These are phyloP conservation scores for Corymbia maculata DNA, from an alignment of 345 rosid species.

Conservation along the genomic window DNA sequence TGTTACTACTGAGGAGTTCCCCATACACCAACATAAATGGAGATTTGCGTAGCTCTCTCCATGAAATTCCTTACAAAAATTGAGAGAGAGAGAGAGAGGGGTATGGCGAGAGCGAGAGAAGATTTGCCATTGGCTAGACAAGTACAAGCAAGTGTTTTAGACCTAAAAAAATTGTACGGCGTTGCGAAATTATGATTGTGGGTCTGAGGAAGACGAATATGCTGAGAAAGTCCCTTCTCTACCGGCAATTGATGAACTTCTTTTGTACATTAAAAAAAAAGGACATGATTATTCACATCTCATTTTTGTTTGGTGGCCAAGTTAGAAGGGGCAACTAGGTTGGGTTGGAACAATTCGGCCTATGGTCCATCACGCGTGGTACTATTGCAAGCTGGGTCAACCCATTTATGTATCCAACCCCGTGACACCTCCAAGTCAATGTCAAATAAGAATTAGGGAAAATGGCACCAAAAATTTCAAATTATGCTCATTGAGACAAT, in stretches of 20 bases:
- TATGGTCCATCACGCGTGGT: background rate
- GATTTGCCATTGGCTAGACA: background rate
- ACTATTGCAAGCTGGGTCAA: background rate
- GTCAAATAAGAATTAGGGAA: background rate
- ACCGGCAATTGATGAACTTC: background rate
- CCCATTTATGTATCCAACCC: too few relatives aligned
- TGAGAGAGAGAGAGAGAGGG: too few relatives aligned
- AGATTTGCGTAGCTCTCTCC: background rate
- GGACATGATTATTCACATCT: background rate
- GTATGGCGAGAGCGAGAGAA: too few relatives aligned
- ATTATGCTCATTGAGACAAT: too few relatives aligned
- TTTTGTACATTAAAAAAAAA: background rate
- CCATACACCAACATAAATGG: background rate
- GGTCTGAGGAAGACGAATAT: background rate
- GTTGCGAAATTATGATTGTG: background rate
- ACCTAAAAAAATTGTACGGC: background rate
- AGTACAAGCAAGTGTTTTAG: background rate
- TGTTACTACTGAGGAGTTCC: background rate
- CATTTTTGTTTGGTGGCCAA: background rate
- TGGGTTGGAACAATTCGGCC: background rate
- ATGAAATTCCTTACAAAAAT: too few relatives aligned
- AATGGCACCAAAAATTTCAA: too few relatives aligned
- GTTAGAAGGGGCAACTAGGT: background rate
- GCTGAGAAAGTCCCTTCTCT: background rate
- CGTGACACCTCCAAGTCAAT: too few relatives aligned